Percentiles rank a stretch among this genome's conserved stretches.
These are phyloP conservation scores for Penicillium rolfsii DNA, from an alignment of 2,329 filamentous ascomycete species.

Conservation along the genomic window DNA sequence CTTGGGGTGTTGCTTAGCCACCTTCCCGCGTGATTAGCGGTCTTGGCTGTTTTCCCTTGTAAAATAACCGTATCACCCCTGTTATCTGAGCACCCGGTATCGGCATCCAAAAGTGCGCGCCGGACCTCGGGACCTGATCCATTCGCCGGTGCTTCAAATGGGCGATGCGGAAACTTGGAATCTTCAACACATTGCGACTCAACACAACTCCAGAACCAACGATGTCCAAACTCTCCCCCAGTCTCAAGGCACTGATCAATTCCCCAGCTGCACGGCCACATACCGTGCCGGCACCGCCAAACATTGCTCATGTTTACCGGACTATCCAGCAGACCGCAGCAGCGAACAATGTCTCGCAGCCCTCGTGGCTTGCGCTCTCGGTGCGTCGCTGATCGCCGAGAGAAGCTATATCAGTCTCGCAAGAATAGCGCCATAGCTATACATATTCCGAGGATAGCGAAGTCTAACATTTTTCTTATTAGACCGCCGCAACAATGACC, in stretches of 20 bases:
- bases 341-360: conserved; percentile 62
- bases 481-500: conserved; percentile 82
- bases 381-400: conserved; percentile 43
- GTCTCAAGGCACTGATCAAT: conserved; percentile 74
- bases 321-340: conserved; percentile 66
- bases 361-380: conserved; percentile 69
- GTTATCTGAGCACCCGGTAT: conserved; percentile 5
- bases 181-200: neutral
- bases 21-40: neutral
- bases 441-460: neutral
- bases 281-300: conserved; percentile 64
- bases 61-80: neutral
- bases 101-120: conserved; percentile 14
- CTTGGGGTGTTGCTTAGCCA: neutral
- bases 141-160: conserved; percentile 3
- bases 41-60: neutral
- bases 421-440: neutral
- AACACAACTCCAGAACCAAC: conserved; percentile 17
- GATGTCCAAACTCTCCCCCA: conserved; percentile 74
- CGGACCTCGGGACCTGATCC: conserved; percentile 7
- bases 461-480: neutral
- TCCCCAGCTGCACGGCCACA: conserved; percentile 68
- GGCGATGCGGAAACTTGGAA: neutral
- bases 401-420: neutral
- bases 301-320: conserved; percentile 67